These are phyloP conservation scores for Pelargonium australe DNA, from an alignment of 441 rosid genomes.

Conservation along the genomic window DNA sequence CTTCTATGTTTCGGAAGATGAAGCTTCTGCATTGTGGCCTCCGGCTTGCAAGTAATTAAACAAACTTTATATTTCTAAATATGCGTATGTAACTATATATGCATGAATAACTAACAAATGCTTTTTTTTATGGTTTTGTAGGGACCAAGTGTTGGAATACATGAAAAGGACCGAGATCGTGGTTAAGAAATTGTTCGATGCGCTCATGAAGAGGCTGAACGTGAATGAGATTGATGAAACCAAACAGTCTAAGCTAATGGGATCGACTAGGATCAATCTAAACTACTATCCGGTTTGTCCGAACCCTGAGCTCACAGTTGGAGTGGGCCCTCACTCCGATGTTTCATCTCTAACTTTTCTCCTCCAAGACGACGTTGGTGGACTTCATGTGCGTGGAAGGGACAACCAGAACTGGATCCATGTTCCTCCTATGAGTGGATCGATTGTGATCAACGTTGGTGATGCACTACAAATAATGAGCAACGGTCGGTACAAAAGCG, in stretches of 20 bases:
- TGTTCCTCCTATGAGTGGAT: slow-evolving; percentile 6
- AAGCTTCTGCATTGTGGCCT: slow-evolving; percentile 27
- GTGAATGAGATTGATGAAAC: slow-evolving; percentile 24
- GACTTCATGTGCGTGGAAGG: slow-evolving; percentile 2
- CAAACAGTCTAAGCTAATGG: slow-evolving; percentile 20
- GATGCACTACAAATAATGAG: slow-evolving; percentile 11
- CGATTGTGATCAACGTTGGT: slow-evolving; percentile 5
- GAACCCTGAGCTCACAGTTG: slow-evolving; percentile 30
- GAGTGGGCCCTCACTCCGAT: slow-evolving; percentile 27
- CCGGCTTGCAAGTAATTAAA: slow-evolving; percentile 26
- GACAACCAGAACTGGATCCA: neutral
- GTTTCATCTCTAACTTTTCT: neutral
- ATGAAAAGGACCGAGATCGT: slow-evolving; percentile 33
- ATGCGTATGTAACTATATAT: no score
- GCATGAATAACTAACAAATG: no score
- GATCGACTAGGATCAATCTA: slow-evolving; percentile 25
- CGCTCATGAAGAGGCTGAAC: slow-evolving; percentile 31
- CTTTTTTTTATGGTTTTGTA: no score
- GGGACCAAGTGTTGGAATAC: slow-evolving; percentile 39
- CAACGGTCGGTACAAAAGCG: slow-evolving; percentile 9
- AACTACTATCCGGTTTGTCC: slow-evolving; percentile 35
- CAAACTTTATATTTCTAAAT: no score
- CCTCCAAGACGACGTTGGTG: slow-evolving; percentile 8
- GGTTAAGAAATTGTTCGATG: slow-evolving; percentile 26
- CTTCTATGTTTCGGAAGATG: slow-evolving; percentile 22